Base-by-base conservation (phyloP, 345 rosid genomes). In the Gossypium herbaceum region DNA sequence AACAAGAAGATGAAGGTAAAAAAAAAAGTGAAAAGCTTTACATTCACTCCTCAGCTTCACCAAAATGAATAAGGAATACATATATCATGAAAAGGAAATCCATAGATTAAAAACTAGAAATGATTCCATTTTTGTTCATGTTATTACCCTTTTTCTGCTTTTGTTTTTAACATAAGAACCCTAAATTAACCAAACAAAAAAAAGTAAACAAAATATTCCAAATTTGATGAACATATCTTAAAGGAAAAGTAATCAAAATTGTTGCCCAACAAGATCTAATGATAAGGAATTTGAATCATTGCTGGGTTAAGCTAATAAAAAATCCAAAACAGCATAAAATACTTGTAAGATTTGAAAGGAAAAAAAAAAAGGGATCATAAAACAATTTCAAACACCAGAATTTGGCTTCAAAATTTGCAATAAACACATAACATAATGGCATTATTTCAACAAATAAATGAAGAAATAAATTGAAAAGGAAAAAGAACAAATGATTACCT, bases 401-500 rank as follows among this genome's bases (percentile, higher is more conserved):
- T 41, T 22, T 13, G 54, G 67, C 51, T 81, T 75, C 78, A 57
- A 76, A 80, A 71, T 72, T 74, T 72, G 66, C 76, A 67, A 62
- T 52, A 41, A 60, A 77, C 71, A 66, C 19, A 77, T 19, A 45
- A 19, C 57, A 61, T 45, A 22, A 56, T 19, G 57, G 50, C 56
- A 68, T 25, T 48, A 48, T 68, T 68, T 24, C 48, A 19, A 57
- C 12, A 20, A 57, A 66, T 20, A 13, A 45, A 20, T 1, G 3
- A 9, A 50, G 27, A 41, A 62, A 41, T 25, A n/a, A 24, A 48
- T 7, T 65, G 63, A 72, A 65, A 79, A 80, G 71, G 71, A 51
- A 58, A 5, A 41, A 63, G 73, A 73, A 47, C 61, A 73, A 82
- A 82, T 82, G 83, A 68, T 84, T 80, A 88, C 97, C 94, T 84